Conservation (phyloP, 257 asterid species). For the Capsicum chinense region DNA sequence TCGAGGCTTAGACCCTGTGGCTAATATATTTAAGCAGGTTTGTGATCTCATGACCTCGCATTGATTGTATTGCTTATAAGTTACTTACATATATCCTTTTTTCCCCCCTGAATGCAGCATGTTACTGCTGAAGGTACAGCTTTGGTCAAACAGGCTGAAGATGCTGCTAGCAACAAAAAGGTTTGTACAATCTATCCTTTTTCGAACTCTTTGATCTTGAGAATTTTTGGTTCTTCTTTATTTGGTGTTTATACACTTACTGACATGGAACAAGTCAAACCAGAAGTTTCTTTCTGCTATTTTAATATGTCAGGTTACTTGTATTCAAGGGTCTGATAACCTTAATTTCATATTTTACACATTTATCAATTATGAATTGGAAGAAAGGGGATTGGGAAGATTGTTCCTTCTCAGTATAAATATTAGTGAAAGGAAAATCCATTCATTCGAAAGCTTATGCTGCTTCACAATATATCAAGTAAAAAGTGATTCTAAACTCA, state of each 20-base stretch:
- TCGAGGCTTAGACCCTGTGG: constrained; percentile 85
- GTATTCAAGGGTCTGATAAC: neutral
- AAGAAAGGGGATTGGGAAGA: neutral
- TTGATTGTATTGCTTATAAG: constrained; percentile 2
- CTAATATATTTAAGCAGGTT: constrained; percentile 90
- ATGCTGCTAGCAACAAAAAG: constrained; percentile 96
- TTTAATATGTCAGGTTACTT: constrained; percentile 1
- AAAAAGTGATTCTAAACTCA: neutral
- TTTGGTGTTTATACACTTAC: neutral
- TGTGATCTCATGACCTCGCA: constrained; percentile 32
- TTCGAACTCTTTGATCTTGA: constrained; percentile 13
- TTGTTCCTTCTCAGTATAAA: neutral
- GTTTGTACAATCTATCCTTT: constrained; percentile 40
- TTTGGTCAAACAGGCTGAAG: constrained; percentile 97
- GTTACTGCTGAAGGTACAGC: constrained; percentile 97
- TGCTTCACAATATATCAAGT: neutral
- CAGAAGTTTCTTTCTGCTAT: constrained; percentile 19
- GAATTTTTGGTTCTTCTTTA: neutral
- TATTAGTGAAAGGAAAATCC: neutral
- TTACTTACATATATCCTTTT: neutral
- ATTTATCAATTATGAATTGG: neutral
- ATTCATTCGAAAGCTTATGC: neutral
- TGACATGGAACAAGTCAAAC: constrained; percentile 23
- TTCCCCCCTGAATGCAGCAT: constrained; percentile 57
- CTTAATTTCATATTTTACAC: constrained; percentile 3